A percentile compares a stretch with the other conserved stretches of the same genome.
Evolutionary conservation across 345 rosid species (phyloP).

Genomic region (Aquilaria sinensis): DNA sequence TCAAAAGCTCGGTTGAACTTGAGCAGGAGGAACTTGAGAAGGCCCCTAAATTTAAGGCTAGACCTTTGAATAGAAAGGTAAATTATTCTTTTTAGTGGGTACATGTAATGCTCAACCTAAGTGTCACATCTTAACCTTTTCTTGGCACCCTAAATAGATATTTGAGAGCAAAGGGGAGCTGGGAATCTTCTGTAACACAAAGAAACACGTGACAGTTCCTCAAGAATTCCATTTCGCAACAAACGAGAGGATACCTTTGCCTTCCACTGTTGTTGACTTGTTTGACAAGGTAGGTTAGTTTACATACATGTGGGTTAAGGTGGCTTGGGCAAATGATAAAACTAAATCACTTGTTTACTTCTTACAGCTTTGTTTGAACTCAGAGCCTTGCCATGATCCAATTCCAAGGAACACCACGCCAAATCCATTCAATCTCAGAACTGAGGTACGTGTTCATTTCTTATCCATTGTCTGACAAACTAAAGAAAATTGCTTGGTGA

Average conservation of each 20-base stretch:
- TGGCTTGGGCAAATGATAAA: neutral
- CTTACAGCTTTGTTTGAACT: slow-evolving; percentile 74
- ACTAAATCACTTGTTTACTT: neutral
- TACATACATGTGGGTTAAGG: neutral
- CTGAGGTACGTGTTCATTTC: slow-evolving; percentile 56
- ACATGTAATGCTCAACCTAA: neutral
- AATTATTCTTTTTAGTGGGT: slow-evolving; percentile 1
- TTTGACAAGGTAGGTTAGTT: slow-evolving; percentile 62
- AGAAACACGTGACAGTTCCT: slow-evolving; percentile 74
- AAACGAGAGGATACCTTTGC: slow-evolving; percentile 74
- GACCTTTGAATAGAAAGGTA: slow-evolving; percentile 94
- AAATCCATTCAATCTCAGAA: slow-evolving; percentile 82
- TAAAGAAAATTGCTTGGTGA: neutral
- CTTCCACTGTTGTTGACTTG: slow-evolving; percentile 50
- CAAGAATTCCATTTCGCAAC: slow-evolving; percentile 90
- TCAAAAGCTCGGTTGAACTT: slow-evolving; percentile 76
- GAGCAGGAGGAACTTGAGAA: slow-evolving; percentile 90
- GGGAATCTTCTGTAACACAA: slow-evolving; percentile 69
- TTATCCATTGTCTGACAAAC: neutral
- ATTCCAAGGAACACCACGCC: slow-evolving; percentile 72
- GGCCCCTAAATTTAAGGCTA: slow-evolving; percentile 90
- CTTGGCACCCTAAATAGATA: slow-evolving; percentile 40
- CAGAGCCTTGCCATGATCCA: slow-evolving; percentile 54
- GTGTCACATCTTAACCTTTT: neutral
- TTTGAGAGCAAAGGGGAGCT: slow-evolving; percentile 94